A percentile compares a stretch with the other conserved stretches of the same genome.
Evolutionary conservation across 768 basidiomycete genomes (phyloP).

Genomic region (Auricularia heimuer): DNA sequence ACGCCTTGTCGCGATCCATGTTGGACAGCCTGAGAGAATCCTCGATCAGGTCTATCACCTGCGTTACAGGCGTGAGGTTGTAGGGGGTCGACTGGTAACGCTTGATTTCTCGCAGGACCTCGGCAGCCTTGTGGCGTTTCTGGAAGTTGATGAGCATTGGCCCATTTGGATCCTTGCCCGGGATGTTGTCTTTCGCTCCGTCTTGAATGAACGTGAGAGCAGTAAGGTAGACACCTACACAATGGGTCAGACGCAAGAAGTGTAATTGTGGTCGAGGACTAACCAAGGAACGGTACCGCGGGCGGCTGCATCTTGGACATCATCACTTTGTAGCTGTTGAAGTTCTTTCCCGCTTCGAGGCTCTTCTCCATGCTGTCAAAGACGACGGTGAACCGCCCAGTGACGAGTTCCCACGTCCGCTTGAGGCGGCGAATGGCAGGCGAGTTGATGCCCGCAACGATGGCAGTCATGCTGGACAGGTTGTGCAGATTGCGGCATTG

Average conservation of each 20-base stretch:
- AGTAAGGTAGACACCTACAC: slow-evolving; percentile 84
- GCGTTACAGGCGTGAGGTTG: slow-evolving; percentile 62
- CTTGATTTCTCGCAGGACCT: slow-evolving; percentile 93
- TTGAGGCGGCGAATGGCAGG: slow-evolving; percentile 91
- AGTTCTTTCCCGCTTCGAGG: slow-evolving; percentile 89
- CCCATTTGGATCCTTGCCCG: slow-evolving; percentile 15
- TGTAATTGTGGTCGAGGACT: slow-evolving; percentile 12
- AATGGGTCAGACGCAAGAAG: background rate
- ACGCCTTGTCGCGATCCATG: too few relatives aligned
- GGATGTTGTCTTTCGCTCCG: slow-evolving; percentile 79
- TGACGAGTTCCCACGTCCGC: slow-evolving; percentile 88
- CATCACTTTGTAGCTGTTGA: slow-evolving; percentile 78
- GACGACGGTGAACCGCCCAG: slow-evolving; percentile 58
- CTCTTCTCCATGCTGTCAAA: slow-evolving; percentile 78
- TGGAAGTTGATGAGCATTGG: slow-evolving; percentile 80
- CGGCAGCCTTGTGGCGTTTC: slow-evolving; percentile 92
- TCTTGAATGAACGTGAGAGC: slow-evolving; percentile 96
- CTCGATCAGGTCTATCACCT: slow-evolving; percentile 67
- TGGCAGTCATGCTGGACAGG: slow-evolving; percentile 94
- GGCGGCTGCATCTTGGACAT: slow-evolving; percentile 80
- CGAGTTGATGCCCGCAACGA: slow-evolving; percentile 88
- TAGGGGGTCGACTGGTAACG: slow-evolving; percentile 89
- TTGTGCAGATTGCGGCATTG: slow-evolving; percentile 84
- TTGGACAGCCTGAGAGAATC: slow-evolving; percentile 52
- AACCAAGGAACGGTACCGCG: slow-evolving; percentile 95